These are phyloP conservation scores for Raffaelea arxii DNA, from an alignment of 2,329 filamentous ascomycete genomes.

Conservation along the genomic window DNA sequence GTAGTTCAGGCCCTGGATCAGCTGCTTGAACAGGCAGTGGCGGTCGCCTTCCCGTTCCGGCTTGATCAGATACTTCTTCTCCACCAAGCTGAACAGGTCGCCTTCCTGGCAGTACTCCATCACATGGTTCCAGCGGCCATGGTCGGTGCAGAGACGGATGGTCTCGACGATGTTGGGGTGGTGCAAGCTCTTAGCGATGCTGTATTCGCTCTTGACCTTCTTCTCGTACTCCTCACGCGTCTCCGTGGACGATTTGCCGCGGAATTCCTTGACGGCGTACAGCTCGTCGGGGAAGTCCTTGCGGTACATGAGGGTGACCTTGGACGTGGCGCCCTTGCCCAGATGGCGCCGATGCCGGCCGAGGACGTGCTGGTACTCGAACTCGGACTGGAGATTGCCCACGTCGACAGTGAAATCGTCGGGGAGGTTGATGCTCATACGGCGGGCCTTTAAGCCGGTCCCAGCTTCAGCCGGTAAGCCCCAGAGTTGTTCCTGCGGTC, in stretches of 20 bases:
- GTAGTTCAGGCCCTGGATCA: slow-evolving; percentile 73
- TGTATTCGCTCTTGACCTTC: slow-evolving; percentile 87
- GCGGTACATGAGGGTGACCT: slow-evolving; percentile 70
- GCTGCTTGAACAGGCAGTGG: slow-evolving; percentile 80
- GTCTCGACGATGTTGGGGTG: slow-evolving; percentile 85
- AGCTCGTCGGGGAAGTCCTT: slow-evolving; percentile 56
- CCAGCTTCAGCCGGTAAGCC: slow-evolving; percentile 57
- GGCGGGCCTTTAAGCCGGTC: slow-evolving; percentile 68
- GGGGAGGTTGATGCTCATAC: slow-evolving; percentile 62
- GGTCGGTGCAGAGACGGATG: slow-evolving; percentile 62
- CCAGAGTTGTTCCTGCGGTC: slow-evolving; percentile 33
- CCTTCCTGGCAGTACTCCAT: slow-evolving; percentile 87
- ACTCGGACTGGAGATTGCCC: slow-evolving; percentile 59
- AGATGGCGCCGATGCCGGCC: slow-evolving; percentile 65
- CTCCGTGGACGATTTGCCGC: slow-evolving; percentile 60
- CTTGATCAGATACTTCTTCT: slow-evolving; percentile 56
- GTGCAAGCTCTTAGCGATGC: slow-evolving; percentile 73
- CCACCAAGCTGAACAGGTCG: slow-evolving; percentile 67
- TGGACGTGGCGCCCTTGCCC: slow-evolving; percentile 74
- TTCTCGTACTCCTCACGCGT: slow-evolving; percentile 67
- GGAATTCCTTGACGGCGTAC: slow-evolving; percentile 83
- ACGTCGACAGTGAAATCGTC: slow-evolving; percentile 67
- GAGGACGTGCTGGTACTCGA: slow-evolving; percentile 59
- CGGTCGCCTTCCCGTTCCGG: slow-evolving; percentile 60
- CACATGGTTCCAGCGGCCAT: slow-evolving; percentile 75